These are phyloP conservation scores for Fusarium keratoplasticum DNA, from an alignment of 2,329 filamentous ascomycete genomes.

Conservation along the genomic window DNA sequence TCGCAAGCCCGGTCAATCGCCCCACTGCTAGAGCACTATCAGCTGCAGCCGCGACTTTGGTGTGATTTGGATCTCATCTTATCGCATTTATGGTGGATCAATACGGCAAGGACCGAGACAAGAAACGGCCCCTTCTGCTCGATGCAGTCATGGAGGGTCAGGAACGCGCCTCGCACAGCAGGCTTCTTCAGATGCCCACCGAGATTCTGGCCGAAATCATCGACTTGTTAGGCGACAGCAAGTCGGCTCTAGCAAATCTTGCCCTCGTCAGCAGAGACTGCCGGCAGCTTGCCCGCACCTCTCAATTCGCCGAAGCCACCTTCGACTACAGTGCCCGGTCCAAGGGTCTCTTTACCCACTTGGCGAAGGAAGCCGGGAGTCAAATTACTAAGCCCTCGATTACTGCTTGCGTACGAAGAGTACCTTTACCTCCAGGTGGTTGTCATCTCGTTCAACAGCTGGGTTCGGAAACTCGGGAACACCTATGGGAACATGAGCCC, in stretches of 20 bases:
- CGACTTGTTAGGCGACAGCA: constrained; percentile 18
- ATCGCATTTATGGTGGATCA: no score
- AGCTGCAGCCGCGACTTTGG: no score
- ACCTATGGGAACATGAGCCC: no score
- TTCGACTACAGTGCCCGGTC: constrained; percentile 20
- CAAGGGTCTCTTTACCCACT: neutral
- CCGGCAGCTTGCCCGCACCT: constrained; percentile 17
- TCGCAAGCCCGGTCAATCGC: no score
- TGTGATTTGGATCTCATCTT: no score
- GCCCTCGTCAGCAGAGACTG: constrained; percentile 36
- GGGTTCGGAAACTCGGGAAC: no score
- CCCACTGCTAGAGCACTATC: no score
- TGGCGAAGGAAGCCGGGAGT: neutral
- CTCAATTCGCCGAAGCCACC: constrained; percentile 20
- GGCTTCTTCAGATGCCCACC: constrained; percentile 12
- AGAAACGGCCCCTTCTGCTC: constrained; percentile 4
- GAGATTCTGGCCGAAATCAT: constrained; percentile 19
- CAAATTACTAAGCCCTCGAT: neutral
- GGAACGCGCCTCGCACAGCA: neutral
- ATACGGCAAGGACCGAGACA: neutral
- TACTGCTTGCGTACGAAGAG: constrained; percentile 1
- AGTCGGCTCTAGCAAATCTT: constrained; percentile 18
- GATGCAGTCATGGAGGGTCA: constrained; percentile 8
- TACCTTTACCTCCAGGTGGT: no score
- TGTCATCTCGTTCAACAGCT: no score